These are phyloP conservation scores for Alternaria novae-zelandiae DNA, from an alignment of 2,329 filamentous ascomycete species.

Conservation along the genomic window DNA sequence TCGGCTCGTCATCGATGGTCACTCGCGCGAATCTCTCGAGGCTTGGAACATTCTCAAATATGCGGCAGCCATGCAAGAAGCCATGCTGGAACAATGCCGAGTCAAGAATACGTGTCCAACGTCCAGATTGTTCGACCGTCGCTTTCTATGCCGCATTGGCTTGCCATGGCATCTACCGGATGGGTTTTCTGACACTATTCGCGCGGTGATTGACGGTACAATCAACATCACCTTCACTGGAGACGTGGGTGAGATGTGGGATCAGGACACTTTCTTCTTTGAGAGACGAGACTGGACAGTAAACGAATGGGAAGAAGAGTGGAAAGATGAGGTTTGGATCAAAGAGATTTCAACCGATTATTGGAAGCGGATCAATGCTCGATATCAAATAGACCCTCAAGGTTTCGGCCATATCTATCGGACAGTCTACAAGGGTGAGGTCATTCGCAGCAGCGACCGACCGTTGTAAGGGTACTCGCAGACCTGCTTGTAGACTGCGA, in stretches of 20 bases:
- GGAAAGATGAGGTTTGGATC: too few species aligned
- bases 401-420: not conserved
- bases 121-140: not conserved
- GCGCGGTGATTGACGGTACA: not conserved
- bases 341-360: too few species aligned
- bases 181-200: not conserved
- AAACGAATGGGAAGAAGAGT: not conserved
- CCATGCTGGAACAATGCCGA: not conserved
- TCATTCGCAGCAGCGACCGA: not conserved
- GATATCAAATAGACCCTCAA: not conserved
- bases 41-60: not conserved
- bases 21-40: rapidly evolving
- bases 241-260: not conserved
- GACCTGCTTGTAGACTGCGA: not conserved
- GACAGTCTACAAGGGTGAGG: not conserved
- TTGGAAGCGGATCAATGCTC: not conserved
- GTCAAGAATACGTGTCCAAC: too few species aligned
- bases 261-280: not conserved
- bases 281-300: not conserved
- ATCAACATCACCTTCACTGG: not conserved
- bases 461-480: not conserved
- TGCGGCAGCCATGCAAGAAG: not conserved
- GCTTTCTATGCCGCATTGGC: too few species aligned
- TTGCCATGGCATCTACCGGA: not conserved
- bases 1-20: not conserved